Base-by-base conservation (phyloP, 495 filamentous ascomycete genomes). In the Sordaria brevicollis region DNA sequence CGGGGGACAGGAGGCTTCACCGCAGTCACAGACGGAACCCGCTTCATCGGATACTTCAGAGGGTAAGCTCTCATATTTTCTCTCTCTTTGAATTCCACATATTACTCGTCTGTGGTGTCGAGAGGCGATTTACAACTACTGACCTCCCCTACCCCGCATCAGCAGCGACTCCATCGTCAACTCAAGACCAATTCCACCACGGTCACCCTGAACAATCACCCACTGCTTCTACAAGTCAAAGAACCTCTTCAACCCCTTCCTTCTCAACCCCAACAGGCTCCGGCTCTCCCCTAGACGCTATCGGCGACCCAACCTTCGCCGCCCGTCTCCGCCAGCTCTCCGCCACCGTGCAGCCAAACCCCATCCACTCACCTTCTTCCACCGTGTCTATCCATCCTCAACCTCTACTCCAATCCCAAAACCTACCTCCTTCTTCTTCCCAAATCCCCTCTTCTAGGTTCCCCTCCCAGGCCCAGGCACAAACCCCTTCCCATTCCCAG, bases 271-370 rank as follows among this genome's bases (percentile, higher is more conserved):
- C 49, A 62, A 62, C 25, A 31, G 25, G 49, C 0, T 7, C 49
- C 0, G 49, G 49, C 0, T 62, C 49, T 4, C 49, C 49, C 25
- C 49, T 62, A 17, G 49, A 62, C 49, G 49, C 49, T 29, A 62
- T 62, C 49, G 49, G 49, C 49, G 49, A 72, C 71, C 35, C 77
- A 3, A 76, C 72, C 21, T 85, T 81, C 68, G 78, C 82, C 0
- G 69, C 75, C 21, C 82, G 83, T 4, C 74, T 85, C 3, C 77
- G 76, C 34, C 73, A 81, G 57, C 83, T 85, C 80, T 62, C 49
- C 5, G 83, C 82, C 66, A 75, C 84, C 21, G 83, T 75, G 1
- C 80, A 82, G n/a, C 83, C 83, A 7, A 82, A 81, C 49, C 83
- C 83, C 5, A 84, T 79, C 17, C 76, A 76, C 21, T 85, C 83